Conservation (phyloP, 2,329 filamentous ascomycete species). For the Dendryphion nanum region DNA sequence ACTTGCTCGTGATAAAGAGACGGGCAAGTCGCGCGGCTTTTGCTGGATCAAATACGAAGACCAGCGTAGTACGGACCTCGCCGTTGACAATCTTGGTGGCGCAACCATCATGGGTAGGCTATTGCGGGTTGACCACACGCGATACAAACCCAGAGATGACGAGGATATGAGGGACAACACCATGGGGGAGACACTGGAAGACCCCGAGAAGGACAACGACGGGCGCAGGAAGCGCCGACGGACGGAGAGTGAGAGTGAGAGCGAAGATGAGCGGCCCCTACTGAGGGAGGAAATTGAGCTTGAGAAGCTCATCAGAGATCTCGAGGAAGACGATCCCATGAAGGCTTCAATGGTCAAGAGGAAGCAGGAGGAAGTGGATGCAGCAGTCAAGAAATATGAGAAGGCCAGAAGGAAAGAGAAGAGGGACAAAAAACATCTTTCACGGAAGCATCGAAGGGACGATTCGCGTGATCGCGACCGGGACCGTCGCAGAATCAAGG, state of each 20-base stretch:
- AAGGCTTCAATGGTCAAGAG: constrained; percentile 85
- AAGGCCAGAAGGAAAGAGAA: constrained; percentile 48
- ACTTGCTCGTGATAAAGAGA: constrained; percentile 90
- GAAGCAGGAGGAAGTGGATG: constrained; percentile 84
- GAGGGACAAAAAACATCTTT: constrained; percentile 30
- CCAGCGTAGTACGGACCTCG: constrained; percentile 90
- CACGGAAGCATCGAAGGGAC: constrained; percentile 25
- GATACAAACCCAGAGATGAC: constrained; percentile 86
- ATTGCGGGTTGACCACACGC: constrained; percentile 85
- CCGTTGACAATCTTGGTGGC: constrained; percentile 92
- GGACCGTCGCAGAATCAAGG: constrained; percentile 14
- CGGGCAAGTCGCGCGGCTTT: constrained; percentile 91
- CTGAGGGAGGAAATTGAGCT: constrained; percentile 82
- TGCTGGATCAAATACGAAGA: constrained; percentile 98
- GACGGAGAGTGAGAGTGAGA: constrained; percentile 47
- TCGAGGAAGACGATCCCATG: constrained; percentile 98
- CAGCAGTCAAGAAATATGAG: constrained; percentile 60
- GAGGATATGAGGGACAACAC: constrained; percentile 62
- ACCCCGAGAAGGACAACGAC: constrained; percentile 45
- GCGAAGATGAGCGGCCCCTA: constrained; percentile 57
- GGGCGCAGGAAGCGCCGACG: constrained; percentile 40
- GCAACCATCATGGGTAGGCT: constrained; percentile 77
- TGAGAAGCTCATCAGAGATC: constrained; percentile 68
- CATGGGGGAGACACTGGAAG: constrained; percentile 50
- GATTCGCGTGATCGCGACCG: constrained; percentile 22